Evolutionary conservation across 208 protist species (phyloP).

Genomic region (Trypanosoma congolense): DNA sequence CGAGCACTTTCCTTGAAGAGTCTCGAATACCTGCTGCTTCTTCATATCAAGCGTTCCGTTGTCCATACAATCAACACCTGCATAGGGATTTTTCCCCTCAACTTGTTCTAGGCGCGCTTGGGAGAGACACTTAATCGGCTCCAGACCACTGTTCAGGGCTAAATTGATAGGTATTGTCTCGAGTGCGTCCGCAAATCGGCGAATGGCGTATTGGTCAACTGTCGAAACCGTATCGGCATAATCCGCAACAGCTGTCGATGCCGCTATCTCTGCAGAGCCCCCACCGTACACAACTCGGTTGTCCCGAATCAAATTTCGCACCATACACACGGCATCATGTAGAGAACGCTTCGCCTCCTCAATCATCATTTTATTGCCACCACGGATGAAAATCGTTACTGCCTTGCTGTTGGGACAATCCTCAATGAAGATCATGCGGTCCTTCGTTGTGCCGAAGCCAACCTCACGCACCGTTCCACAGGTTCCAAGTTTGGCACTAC

Average conservation of each 20-base stretch:
- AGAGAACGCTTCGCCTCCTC: conserved; percentile 99
- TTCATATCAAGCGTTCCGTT: conserved; percentile 97
- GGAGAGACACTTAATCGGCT: conserved; percentile 96
- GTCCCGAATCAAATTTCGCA: conserved; percentile 99
- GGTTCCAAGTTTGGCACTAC: conserved; percentile 95
- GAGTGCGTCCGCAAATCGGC: conserved; percentile 99
- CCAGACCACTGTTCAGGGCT: conserved; percentile 98
- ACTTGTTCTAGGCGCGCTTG: conserved; percentile 95
- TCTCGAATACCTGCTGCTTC: conserved; percentile 98
- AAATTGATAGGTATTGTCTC: conserved; percentile 99
- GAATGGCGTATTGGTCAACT: conserved; percentile 99
- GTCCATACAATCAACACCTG: conserved; percentile 98
- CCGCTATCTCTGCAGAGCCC: conserved; percentile 98
- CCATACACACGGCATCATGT: conserved; percentile 99
- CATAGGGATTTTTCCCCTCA: conserved; percentile 90
- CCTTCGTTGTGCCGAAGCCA: conserved; percentile 96
- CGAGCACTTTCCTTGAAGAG: conserved; percentile 98
- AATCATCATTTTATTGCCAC: conserved; percentile 99
- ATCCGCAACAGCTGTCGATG: conserved; percentile 90
- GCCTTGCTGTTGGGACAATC: conserved; percentile 97
- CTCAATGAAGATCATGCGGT: conserved; percentile 99
- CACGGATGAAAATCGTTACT: conserved; percentile 99
- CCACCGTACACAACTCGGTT: conserved; percentile 99
- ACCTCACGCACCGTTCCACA: conserved; percentile 88
- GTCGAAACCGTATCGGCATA: conserved; percentile 90